Evolutionary conservation across 345 rosid genomes (phyloP).

Genomic region (Brassica incana): DNA sequence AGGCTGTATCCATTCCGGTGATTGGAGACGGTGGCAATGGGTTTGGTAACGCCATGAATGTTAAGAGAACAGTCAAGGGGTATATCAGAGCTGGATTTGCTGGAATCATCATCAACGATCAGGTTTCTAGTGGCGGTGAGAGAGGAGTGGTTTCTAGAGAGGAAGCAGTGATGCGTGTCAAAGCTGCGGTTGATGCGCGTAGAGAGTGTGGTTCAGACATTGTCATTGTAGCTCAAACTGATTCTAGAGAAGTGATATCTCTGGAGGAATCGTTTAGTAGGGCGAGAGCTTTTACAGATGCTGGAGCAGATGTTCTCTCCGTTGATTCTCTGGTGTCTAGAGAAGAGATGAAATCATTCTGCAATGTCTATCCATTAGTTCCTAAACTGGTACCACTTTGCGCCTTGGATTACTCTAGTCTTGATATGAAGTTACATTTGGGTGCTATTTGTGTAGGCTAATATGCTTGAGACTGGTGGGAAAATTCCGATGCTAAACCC

Average conservation of each 20-base stretch:
- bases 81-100: constrained; percentile 84
- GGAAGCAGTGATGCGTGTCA: constrained; percentile 79
- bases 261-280: constrained; percentile 80
- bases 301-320: constrained; percentile 90
- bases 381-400: constrained; percentile 73
- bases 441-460: constrained; percentile 48
- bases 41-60: constrained; percentile 81
- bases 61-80: constrained; percentile 83
- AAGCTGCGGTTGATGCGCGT: constrained; percentile 89
- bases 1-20: constrained; percentile 71
- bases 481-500: constrained; percentile 73
- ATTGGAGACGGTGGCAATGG: constrained; percentile 92
- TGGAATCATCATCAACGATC: constrained; percentile 85
- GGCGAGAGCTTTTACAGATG: constrained; percentile 89
- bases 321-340: constrained; percentile 73
- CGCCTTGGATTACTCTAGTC: neutral
- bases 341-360: constrained; percentile 95
- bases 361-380: constrained; percentile 68
- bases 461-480: constrained; percentile 94
- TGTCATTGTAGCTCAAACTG: constrained; percentile 80
- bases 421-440: constrained; percentile 20
- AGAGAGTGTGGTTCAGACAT: constrained; percentile 73
- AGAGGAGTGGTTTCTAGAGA: constrained; percentile 84
- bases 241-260: constrained; percentile 81
- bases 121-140: constrained; percentile 64